phyloP scores from a whole-genome alignment of 2,329 filamentous ascomycete genomes.

The Hypomyces rosellus region DNA sequence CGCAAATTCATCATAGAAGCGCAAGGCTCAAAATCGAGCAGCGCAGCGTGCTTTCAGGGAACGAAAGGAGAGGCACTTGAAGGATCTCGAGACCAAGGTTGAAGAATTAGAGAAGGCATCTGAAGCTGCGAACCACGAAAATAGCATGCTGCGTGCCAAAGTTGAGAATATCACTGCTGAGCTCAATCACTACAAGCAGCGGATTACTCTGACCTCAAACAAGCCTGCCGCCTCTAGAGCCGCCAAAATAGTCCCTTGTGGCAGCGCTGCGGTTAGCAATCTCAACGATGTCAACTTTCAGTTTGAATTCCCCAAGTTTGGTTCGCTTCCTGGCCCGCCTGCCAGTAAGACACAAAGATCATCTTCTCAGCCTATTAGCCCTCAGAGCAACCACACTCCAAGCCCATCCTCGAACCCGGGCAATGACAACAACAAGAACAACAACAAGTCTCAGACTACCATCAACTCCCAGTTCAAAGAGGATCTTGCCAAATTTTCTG shows the following conservation, averaged over 20 bases:
- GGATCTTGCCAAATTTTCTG: constrained; percentile 49
- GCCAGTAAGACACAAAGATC: constrained; percentile 21
- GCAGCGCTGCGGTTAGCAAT: constrained; percentile 48
- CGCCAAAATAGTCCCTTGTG: constrained; percentile 32
- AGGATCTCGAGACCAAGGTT: constrained; percentile 75
- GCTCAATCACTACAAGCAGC: constrained; percentile 84
- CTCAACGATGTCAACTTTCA: constrained; percentile 76
- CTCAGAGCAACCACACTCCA: constrained; percentile 18
- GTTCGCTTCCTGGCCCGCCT: constrained; percentile 54
- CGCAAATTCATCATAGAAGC: constrained; percentile 54
- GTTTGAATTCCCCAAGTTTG: constrained; percentile 95
- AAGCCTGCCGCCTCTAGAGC: constrained; percentile 34
- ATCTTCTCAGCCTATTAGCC: constrained; percentile 27
- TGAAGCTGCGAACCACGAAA: constrained; percentile 77
- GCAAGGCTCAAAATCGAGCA: constrained; percentile 91
- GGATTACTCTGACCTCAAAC: constrained; percentile 55
- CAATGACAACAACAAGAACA: constrained; percentile 21
- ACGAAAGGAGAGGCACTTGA: constrained; percentile 86
- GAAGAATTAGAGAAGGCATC: constrained; percentile 75
- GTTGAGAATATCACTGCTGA: constrained; percentile 82
- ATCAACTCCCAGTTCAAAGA: constrained; percentile 33
- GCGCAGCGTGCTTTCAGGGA: constrained; percentile 91
- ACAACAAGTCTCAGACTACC: constrained; percentile 17
- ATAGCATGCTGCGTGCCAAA: constrained; percentile 74
- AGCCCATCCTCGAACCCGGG: constrained; percentile 26